Conservation (phyloP, 73 alveolate genomes). For the Durusdinium trenchii region DNA sequence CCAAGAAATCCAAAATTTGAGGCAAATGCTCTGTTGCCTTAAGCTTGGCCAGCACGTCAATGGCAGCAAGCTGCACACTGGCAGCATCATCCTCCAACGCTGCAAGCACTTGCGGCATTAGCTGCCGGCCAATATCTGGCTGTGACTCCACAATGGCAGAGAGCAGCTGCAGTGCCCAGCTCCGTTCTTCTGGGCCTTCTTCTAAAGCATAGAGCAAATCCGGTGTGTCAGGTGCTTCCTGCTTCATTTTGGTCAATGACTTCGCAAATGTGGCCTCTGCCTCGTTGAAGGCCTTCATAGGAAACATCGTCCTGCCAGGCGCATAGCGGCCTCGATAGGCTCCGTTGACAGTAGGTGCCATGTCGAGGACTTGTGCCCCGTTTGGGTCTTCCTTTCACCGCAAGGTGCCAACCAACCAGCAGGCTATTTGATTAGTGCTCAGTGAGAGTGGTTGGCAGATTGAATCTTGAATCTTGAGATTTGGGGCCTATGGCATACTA, state of each 20-base stretch:
- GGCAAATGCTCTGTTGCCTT: constrained; percentile 23
- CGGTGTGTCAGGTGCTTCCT: constrained; percentile 30
- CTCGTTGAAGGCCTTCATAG: constrained; percentile 45
- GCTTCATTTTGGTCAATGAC: neutral
- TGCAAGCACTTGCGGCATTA: constrained; percentile 28
- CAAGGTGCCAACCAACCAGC: too few relatives aligned
- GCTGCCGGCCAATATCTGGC: constrained; percentile 51
- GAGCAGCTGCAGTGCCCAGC: constrained; percentile 52
- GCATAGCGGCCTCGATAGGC: constrained; percentile 66
- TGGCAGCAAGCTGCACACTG: neutral
- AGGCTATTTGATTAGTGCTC: too few relatives aligned
- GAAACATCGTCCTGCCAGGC: constrained; percentile 37
- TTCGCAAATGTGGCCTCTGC: neutral
- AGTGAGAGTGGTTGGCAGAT: too few relatives aligned
- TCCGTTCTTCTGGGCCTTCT: constrained; percentile 43
- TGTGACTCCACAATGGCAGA: constrained; percentile 42
- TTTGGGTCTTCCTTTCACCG: too few relatives aligned
- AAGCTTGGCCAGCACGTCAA: constrained; percentile 11
- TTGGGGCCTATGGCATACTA: too few relatives aligned
- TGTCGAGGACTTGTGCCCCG: too few relatives aligned
- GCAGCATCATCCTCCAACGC: neutral
- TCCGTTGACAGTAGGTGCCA: constrained; percentile 56
- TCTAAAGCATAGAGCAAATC: constrained; percentile 24
- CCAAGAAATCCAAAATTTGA: constrained; percentile 4
- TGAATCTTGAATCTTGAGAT: too few relatives aligned